Conservation (phyloP, 2,329 filamentous ascomycete genomes). For the Emergomyces orientalis region DNA sequence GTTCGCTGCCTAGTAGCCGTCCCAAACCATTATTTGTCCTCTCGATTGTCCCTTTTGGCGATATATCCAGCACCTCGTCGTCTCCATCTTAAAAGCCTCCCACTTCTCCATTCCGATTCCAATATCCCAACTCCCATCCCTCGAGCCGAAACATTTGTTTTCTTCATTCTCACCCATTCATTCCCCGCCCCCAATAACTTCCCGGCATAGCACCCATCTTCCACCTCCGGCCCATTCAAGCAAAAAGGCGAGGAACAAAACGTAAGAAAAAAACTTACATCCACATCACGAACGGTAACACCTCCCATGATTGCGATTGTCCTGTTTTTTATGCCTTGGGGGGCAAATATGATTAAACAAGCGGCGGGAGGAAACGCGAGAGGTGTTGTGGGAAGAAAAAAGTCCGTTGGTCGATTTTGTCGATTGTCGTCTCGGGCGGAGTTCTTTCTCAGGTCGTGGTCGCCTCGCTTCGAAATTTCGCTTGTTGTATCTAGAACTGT, state of each 20-base stretch:
- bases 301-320: slow-evolving; percentile 53
- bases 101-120: not conserved
- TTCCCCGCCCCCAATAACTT: not conserved
- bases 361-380: slow-evolving; percentile 23
- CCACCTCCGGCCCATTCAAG: not conserved
- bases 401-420: slow-evolving; percentile 9
- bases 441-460: slow-evolving; percentile 13
- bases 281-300: slow-evolving; percentile 59
- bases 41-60: too few relatives aligned
- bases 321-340: slow-evolving; percentile 9
- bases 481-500: slow-evolving; percentile 18
- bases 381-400: slow-evolving; percentile 24
- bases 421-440: slow-evolving; percentile 28
- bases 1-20: not conserved
- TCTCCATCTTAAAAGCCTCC: not conserved
- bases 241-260: not conserved
- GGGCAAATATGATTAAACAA: slow-evolving; percentile 19
- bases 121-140: not conserved
- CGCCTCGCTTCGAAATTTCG: slow-evolving; percentile 14
- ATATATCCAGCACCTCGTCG: not conserved
- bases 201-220: not conserved
- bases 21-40: not conserved
- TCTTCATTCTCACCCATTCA: not conserved
- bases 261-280: slow-evolving; percentile 38
- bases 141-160: not conserved